Evolutionary conservation across 805 yeast genomes (phyloP), one percentile per base, ranked within the genome.

Genomic region (Torulaspora franciscae): DNA sequence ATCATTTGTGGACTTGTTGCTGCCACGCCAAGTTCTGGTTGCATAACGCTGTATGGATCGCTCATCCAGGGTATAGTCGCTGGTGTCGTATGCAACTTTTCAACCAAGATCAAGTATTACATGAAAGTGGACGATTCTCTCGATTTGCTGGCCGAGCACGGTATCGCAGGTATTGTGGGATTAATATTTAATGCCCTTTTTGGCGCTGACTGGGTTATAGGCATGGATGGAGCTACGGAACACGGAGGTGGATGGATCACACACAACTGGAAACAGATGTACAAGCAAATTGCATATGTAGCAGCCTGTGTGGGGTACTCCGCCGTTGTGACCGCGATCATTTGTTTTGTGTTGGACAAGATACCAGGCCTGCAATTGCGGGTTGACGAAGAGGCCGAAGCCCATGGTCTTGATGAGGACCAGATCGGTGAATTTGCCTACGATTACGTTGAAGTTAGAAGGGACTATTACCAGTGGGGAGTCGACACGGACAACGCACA

Each of bases 371-470:
- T 87, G 57, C 74, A 81, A 41, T 71, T 93, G 58, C 77, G 97
- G 61, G 88, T 88, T 4, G 74, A 79, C 50, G 95, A 85, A 64
- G 81, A 83, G 27, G 96, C 83, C 17, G 99, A 91, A 66, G 86
- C 83, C 51, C 72, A 73, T 26, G 99, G 99, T 46, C 77, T 90
- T 70, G 99, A 91, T 65, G 97, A 90, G 65, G 95, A 88, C 68
- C 96, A 91, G 69, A 86, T 91, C 55, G 99, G 98, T 41, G 99
- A 91, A 68, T 91, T 90, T 68, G 98, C 98, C n/a, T 91, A 91
- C 65, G 98, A 91, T 67, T 91, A 89, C 62, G 96, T 91, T 46
- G 99, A 91, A 71, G 95, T 91, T 10, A 80, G 98, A 67, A 79
- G 98, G 64, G 96, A 90, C 69, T 91, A 82, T 66, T 75, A 81